Percentiles rank a stretch among this genome's conserved stretches.
Evolutionary conservation across 2,329 filamentous ascomycete genomes (phyloP).

Genomic region (Verticillium dahliae): DNA sequence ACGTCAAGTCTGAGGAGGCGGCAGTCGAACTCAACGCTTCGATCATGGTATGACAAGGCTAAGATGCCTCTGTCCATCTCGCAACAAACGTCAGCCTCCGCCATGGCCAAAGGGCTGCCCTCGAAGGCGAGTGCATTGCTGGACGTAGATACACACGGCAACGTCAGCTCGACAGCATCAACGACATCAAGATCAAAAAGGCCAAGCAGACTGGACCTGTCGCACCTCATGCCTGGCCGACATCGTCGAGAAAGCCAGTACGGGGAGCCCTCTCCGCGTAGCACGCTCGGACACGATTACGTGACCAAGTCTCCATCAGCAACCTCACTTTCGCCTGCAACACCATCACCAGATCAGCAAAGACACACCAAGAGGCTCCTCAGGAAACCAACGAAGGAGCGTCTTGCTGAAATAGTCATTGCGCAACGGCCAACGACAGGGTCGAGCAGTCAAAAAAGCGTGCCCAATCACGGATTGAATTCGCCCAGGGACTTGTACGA

Average conservation of each 20-base stretch:
- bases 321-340: constrained; percentile 25
- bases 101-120: constrained; percentile 50
- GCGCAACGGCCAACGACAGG: constrained; percentile 8
- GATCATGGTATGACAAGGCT: constrained; percentile 50
- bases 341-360: constrained; percentile 18
- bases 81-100: constrained; percentile 51
- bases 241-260: constrained; percentile 16
- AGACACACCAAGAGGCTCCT: constrained; percentile 20
- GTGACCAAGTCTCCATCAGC: constrained; percentile 35
- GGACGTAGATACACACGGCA: constrained; percentile 32
- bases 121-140: constrained; percentile 39
- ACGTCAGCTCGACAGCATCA: constrained; percentile 10
- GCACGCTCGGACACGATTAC: constrained; percentile 28
- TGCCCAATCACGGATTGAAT: constrained; percentile 15
- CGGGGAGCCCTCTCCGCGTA: constrained; percentile 5
- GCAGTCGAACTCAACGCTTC: constrained; percentile 48
- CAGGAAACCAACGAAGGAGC: constrained; percentile 30
- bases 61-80: constrained; percentile 51
- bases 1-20: constrained; percentile 39
- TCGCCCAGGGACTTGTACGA: constrained; percentile 47
- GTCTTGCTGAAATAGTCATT: constrained; percentile 14
- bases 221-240: constrained; percentile 30
- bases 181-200: constrained; percentile 31
- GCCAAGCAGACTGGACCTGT: constrained; percentile 43
- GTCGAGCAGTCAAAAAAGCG: constrained; percentile 7